These are phyloP conservation scores for Cystobasidium pallidum DNA, from an alignment of 1,284 basidiomycete genomes.

Conservation along the genomic window DNA sequence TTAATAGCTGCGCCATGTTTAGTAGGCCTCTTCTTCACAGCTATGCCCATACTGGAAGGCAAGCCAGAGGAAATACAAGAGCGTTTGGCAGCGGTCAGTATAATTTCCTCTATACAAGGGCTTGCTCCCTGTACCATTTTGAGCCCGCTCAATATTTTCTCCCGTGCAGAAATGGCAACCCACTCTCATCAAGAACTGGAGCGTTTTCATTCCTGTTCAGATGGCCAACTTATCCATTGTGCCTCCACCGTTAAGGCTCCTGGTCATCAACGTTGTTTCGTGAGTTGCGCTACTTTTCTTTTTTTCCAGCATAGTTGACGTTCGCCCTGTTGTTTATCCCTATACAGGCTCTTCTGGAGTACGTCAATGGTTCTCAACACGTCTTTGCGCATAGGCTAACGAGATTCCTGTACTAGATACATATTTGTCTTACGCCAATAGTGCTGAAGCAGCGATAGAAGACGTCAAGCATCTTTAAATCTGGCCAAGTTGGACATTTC, in stretches of 20 bases:
- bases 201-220: constrained; percentile 40
- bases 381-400: background rate
- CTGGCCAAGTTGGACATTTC: background rate
- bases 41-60: constrained; percentile 43
- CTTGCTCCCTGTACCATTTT: background rate
- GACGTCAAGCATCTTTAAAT: constrained; percentile 21
- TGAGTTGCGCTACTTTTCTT: too few species aligned
- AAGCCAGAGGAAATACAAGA: constrained; percentile 41
- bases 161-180: constrained; percentile 33
- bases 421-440: constrained; percentile 40
- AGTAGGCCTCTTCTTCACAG: constrained; percentile 43
- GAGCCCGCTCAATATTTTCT: too few species aligned
- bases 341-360: constrained; percentile 42
- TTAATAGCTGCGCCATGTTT: constrained; percentile 42
- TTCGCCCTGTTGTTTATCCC: too few species aligned
- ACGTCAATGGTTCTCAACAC: background rate
- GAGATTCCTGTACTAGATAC: constrained; percentile 6
- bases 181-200: constrained; percentile 73
- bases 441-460: constrained; percentile 19
- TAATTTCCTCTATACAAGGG: background rate
- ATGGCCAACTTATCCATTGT: constrained; percentile 27
- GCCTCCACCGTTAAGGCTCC: constrained; percentile 24
- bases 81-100: constrained; percentile 19
- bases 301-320: too few species aligned
- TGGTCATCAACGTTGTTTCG: constrained; percentile 40